These are phyloP conservation scores for Rheum nobile DNA, from an alignment of 148 eudicot genomes.

Conservation along the genomic window DNA sequence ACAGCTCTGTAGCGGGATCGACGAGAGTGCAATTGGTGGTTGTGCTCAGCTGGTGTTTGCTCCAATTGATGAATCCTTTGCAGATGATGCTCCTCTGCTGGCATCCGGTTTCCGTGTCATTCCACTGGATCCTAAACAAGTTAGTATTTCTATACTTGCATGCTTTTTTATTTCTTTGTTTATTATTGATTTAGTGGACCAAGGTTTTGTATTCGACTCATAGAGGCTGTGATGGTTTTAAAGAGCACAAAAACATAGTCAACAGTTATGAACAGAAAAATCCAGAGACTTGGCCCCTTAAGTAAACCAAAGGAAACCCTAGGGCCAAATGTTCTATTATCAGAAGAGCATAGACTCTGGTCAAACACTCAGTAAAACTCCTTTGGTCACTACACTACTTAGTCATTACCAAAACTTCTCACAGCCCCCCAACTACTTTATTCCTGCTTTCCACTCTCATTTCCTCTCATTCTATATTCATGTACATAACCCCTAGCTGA, in stretches of 20 bases:
- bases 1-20: conserved; percentile 53
- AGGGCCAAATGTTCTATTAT: background rate
- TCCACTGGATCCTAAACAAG: conserved; percentile 50
- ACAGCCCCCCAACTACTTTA: background rate
- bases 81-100: conserved; percentile 49
- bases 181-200: background rate
- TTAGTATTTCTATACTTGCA: conserved; percentile 1
- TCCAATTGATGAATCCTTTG: conserved; percentile 54
- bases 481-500: background rate
- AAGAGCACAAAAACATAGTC: background rate
- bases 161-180: background rate
- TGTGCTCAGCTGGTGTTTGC: conserved; percentile 60
- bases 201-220: background rate
- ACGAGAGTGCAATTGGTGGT: conserved; percentile 38
- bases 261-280: background rate
- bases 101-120: conserved; percentile 61
- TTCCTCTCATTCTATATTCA: background rate
- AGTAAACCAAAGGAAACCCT: background rate
- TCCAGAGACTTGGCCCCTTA: too few species aligned
- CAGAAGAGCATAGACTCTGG: background rate
- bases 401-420: too few species aligned
- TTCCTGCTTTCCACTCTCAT: background rate
- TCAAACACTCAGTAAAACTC: background rate
- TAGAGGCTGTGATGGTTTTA: background rate
- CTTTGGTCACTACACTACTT: background rate